Evolutionary conservation across 257 asterid genomes (phyloP).

Genomic region (Verbena officinalis): DNA sequence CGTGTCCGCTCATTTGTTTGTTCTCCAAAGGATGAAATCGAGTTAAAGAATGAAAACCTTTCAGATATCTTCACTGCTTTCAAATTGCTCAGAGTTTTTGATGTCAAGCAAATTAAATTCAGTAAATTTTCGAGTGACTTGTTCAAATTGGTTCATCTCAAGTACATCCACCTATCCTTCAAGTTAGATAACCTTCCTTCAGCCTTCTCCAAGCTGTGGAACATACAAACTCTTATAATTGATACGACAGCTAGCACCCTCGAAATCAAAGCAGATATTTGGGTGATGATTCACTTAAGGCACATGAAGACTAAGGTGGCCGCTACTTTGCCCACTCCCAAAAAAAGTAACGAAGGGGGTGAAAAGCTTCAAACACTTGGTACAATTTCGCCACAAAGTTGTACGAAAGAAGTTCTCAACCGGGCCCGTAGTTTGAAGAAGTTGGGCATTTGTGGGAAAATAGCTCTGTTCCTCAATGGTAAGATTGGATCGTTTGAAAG

Average conservation of each 20-base stretch:
- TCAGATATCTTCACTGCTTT: constrained; percentile 19
- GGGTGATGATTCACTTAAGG: constrained; percentile 31
- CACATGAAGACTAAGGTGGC: constrained; percentile 33
- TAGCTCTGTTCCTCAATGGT: constrained; percentile 21
- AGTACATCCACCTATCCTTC: constrained; percentile 26
- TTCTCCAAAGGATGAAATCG: background rate
- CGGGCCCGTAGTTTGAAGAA: constrained; percentile 32
- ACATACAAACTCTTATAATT: constrained; percentile 31
- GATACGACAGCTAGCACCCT: constrained; percentile 20
- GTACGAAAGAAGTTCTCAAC: constrained; percentile 18
- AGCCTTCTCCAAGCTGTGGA: constrained; percentile 21
- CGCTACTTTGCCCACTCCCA: background rate
- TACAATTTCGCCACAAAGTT: constrained; percentile 32
- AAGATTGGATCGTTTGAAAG: background rate
- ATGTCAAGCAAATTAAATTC: background rate
- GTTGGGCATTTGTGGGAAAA: constrained; percentile 34
- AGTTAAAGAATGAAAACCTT: background rate
- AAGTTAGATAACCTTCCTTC: constrained; percentile 13
- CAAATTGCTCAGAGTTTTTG: constrained; percentile 32
- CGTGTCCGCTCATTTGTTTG: constrained; percentile 29
- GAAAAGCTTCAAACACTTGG: constrained; percentile 22
- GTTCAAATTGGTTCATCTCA: constrained; percentile 16
- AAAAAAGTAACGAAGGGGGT: background rate
- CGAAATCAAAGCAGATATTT: constrained; percentile 21
- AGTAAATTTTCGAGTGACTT: constrained; percentile 9